Evolutionary conservation across 306 rosid genomes (phyloP), one percentile per base, ranked within the genome.

Genomic region (Pyrus betulifolia): DNA sequence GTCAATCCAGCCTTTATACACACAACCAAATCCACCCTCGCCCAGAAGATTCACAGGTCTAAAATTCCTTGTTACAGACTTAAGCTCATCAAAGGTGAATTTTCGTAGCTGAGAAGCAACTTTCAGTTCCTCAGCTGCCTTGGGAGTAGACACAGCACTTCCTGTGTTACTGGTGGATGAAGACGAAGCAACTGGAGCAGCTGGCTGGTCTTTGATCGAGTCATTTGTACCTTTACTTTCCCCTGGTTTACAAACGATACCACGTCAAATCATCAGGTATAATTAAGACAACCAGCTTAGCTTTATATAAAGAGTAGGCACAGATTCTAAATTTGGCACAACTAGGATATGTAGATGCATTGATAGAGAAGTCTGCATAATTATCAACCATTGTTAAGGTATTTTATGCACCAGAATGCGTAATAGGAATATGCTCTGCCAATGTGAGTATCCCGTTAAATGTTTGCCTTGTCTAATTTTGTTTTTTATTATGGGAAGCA

Each of bases 21-120:
- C 95, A 3, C 78, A 40, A 21, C 97, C 95, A 78, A 88, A 88
- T 1, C 95, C 93, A 1, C 91, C 91, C 19, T 84, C 85, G 0
- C 95, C 95, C 68, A 87, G 80, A 63, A 84, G 77, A 78, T 69
- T 62, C 74, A 79, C 85, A 8, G 81, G 76, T 44, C 76, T 79
- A 11, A 91, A 91, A 22, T 79, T 82, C n/a, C 74, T 61, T 23
- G 97, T 79, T 27, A 87, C 88, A 22, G 75, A 58, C 77, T 69
- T 85, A 8, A 92, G 89, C 74, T 90, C 87, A 28, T 73, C 38
- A 62, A 75, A 86, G 66, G 75, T 40, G 75, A 88, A 89, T 6
- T 67, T 86, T 45, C 77, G 75, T 23, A 91, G 89, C 59, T 88
- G 74, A 5, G 87, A 55, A 74, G 89, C 70, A 58, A 80, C 70